Percentiles rank a stretch among this genome's conserved stretches.
These are phyloP conservation scores for Tagetes erecta DNA, from an alignment of 129 eudicot species.

Conservation along the genomic window DNA sequence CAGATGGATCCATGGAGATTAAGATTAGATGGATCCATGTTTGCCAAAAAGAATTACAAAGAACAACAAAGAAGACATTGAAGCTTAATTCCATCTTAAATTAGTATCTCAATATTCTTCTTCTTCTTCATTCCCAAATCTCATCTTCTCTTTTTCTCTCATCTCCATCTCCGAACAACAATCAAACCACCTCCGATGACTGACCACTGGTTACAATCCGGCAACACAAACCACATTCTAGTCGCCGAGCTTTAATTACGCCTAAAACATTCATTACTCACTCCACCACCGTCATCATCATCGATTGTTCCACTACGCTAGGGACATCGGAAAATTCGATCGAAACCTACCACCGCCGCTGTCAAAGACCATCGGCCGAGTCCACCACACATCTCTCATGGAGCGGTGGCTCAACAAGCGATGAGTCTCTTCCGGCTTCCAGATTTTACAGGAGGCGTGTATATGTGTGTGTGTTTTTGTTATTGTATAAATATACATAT, in stretches of 20 bases:
- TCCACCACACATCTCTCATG: conserved; percentile 71
- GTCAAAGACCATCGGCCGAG: conserved; percentile 41
- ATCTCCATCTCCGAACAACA: too few species aligned
- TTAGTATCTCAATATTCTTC: too few species aligned
- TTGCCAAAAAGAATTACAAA: too few species aligned
- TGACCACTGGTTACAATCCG: conserved; percentile 48
- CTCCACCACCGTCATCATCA: too few species aligned
- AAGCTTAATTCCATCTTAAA: too few species aligned
- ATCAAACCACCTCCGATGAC: conserved; percentile 32
- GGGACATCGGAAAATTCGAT: conserved; percentile 55
- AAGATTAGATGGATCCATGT: too few species aligned
- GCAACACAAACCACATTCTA: conserved; percentile 39
- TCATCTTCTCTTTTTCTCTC: not conserved
- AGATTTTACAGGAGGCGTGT: conserved; percentile 67
- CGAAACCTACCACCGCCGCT: conserved; percentile 32
- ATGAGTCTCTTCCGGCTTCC: conserved; percentile 37
- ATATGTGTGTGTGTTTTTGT: too few species aligned
- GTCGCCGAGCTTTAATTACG: conserved; percentile 50
- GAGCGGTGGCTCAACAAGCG: conserved; percentile 52
- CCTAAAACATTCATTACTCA: conserved; percentile 46
- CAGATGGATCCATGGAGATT: too few species aligned
- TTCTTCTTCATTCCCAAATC: conserved; percentile 26
- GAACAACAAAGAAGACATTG: too few species aligned
- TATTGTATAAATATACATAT: too few species aligned
- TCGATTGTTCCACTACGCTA: conserved; percentile 30